These are phyloP conservation scores for Clarkia xantiana DNA, from an alignment of 345 rosid genomes.

Conservation along the genomic window DNA sequence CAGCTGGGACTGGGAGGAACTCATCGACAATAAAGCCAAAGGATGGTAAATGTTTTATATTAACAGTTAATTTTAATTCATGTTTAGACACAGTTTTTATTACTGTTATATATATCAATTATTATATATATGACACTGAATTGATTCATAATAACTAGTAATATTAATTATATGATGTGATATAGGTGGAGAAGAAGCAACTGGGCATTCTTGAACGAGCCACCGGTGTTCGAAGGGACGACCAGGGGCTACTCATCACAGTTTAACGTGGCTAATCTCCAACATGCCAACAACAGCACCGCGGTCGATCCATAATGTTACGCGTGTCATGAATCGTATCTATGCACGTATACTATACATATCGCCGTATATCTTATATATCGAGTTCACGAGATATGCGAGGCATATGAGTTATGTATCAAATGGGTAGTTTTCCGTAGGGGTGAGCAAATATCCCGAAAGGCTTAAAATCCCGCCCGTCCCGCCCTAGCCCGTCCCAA, in stretches of 20 bases:
- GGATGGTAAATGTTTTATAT: neutral
- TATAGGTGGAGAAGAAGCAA: conserved; percentile 74
- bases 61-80: no score
- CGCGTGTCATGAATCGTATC: no score
- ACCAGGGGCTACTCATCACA: conserved; percentile 43
- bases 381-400: no score
- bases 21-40: neutral
- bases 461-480: no score
- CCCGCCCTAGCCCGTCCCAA: no score
- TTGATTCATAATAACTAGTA: neutral
- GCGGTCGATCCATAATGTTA: neutral
- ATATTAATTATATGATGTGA: neutral
- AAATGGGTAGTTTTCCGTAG: no score
- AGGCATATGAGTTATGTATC: no score
- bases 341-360: no score
- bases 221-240: conserved; percentile 38
- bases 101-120: neutral
- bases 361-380: no score
- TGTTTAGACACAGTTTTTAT: neutral
- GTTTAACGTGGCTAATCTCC: conserved; percentile 36
- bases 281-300: conserved; percentile 5
- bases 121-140: neutral
- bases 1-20: conserved; percentile 17
- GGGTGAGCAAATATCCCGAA: no score
- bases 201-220: conserved; percentile 76